Conservation (phyloP, 2,329 filamentous ascomycete species). For the Beauveria sp. region DNA sequence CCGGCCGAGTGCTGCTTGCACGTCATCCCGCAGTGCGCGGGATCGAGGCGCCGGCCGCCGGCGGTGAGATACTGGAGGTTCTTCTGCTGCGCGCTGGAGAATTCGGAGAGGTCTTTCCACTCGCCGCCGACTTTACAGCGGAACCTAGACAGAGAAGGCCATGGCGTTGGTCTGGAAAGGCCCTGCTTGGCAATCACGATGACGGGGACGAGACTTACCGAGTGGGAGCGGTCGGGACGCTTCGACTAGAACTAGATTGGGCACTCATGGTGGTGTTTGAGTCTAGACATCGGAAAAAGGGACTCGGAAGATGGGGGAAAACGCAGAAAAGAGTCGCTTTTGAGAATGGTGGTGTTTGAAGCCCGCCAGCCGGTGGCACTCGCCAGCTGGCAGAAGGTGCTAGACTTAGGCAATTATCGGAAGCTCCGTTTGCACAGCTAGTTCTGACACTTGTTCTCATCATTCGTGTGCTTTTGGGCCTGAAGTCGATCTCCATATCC, state of each 20-base stretch:
- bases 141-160: neutral
- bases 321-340: too few species aligned
- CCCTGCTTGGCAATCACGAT: too few species aligned
- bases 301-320: too few species aligned
- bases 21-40: conserved; percentile 28
- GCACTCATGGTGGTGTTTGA: too few species aligned
- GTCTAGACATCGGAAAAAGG: neutral
- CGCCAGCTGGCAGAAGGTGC: neutral
- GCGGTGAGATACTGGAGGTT: conserved; percentile 14
- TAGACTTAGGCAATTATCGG: neutral
- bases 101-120: conserved; percentile 21
- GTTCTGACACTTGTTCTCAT: too few species aligned
- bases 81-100: conserved; percentile 26
- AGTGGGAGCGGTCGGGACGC: neutral
- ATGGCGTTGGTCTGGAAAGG: neutral
- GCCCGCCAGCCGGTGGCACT: neutral
- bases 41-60: conserved; percentile 16
- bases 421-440: neutral
- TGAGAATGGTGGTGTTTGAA: neutral
- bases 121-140: conserved; percentile 7
- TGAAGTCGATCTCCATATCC: too few species aligned
- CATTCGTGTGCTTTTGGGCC: too few species aligned
- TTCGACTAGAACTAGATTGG: neutral
- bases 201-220: neutral
- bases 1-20: conserved; percentile 27